Evolutionary conservation across 2,329 filamentous ascomycete genomes (phyloP), one percentile per base, ranked within the genome.

Genomic region (Botrytis fabae): DNA sequence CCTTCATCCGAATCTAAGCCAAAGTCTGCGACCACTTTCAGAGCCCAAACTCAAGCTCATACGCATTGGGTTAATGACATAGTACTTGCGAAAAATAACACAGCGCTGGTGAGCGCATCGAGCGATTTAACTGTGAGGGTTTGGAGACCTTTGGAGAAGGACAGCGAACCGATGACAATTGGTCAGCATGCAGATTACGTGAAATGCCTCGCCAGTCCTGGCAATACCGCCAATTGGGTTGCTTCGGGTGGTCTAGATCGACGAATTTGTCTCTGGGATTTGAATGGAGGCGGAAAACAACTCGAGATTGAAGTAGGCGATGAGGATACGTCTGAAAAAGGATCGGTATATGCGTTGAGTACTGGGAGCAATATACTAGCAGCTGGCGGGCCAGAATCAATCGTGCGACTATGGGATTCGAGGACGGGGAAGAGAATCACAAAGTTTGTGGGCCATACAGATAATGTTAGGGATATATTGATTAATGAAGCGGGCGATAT

Each of bases 111-210:
- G 35, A 93, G 91, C 18, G 91, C 90, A 25, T 93, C 91, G 14
- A 93, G 91, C 22, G 91, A 93, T 81, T 88, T 92, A 75, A 92
- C 91, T 9, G 91, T 93, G 74, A 90, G 91, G 80, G 82, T 93
- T 78, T 93, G 91, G 96, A 89, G 95, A 72, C 95, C 95, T 10
- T 85, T 90, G 75, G 89, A 89, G 64, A 85, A 89, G 72, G 88
- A 89, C 65, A 83, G 84, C 38, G 86, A 91, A 68, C 91, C 93
- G 8, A 87, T 89, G 76, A 94, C 93, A 60, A 95, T 99, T 80
- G 96, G 96, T 76, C 90, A 95, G 79, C 96, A 99, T 82, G 92
- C 91, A 79, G 96, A 99, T 85, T 99, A 98, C 81, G 95, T 97
- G 80, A 99, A 98, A 83, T 95, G 94, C 77, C 88, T 99, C 54